A percentile compares a stretch with the other conserved stretches of the same genome.
Conservation (phyloP, 2,329 filamentous ascomycete species). For the Davidsoniella neocaledoniae region DNA sequence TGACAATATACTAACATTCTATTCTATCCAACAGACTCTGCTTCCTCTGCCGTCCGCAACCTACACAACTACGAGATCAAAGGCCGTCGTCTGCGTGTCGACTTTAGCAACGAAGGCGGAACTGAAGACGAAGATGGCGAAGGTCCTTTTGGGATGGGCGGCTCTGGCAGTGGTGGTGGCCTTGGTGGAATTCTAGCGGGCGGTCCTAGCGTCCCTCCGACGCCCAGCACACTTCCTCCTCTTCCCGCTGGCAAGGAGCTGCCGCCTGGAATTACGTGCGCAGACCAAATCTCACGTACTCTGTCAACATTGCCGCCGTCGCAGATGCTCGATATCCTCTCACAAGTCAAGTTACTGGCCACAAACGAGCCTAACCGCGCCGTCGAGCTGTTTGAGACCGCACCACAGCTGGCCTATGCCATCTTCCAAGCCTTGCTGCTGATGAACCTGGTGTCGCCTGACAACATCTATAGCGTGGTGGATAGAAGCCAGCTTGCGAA, state of each 20-base stretch:
- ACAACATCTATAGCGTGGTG: constrained; percentile 65
- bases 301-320: constrained; percentile 71
- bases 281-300: constrained; percentile 83
- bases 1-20: background rate
- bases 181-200: constrained; percentile 20
- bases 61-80: constrained; percentile 91
- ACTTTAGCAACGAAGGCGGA: constrained; percentile 87
- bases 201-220: constrained; percentile 15
- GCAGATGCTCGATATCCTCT: constrained; percentile 82
- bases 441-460: constrained; percentile 80
- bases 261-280: constrained; percentile 63
- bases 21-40: constrained; percentile 39
- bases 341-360: constrained; percentile 87
- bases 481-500: constrained; percentile 32
- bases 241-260: constrained; percentile 75
- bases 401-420: constrained; percentile 84
- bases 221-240: constrained; percentile 47
- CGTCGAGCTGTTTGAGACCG: constrained; percentile 70
- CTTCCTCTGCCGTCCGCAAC: constrained; percentile 86
- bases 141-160: constrained; percentile 5
- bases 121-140: constrained; percentile 43
- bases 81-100: constrained; percentile 83
- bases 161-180: constrained; percentile 6
- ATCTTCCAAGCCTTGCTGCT: constrained; percentile 88
- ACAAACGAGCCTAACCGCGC: constrained; percentile 66